Evolutionary conservation across 1,284 basidiomycete species (phyloP), one percentile per base, ranked within the genome.

Genomic region (Tilletia caries): DNA sequence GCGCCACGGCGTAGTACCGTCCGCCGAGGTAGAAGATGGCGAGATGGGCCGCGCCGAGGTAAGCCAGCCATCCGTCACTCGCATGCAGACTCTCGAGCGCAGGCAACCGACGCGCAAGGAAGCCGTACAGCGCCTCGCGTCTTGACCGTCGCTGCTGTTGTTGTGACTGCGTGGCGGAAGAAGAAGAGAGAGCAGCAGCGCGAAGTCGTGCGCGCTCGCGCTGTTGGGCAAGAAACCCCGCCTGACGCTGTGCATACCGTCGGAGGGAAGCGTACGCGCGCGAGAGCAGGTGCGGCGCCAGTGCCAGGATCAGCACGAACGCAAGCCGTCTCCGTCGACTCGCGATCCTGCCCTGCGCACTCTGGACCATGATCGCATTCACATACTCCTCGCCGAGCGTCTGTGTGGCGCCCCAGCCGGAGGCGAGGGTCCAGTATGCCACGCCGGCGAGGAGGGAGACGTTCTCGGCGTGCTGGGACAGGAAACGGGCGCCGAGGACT

Each of bases 321-420:
- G 72, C 67, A 0, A 77, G 65, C 3, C 84, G 75, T 34, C 76
- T 67, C 77, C 80, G 73, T 0, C 71, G 44, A 1, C 72, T 70
- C 0, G 84, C 79, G 18, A 83, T 73, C 15, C 77, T 75, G 8
- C 80, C 77, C 4, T 73, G 78, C 4, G 68, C 66, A 5, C 68
- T 65, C 29, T 77, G 72, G 43, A 79, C 75, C 69, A 84, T 83
- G 50, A 84, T 75, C 29, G 81, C 77, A 67, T 84, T 83, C 65
- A 83, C 83, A 68, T 85, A 85, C 72, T 85, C 84, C 67, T 85
- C 84, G 0, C 84, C 84, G 4, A 85, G 73, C 23, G 84, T 85
- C 73, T 85, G 84, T 1, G 83, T 79, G 2, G 84, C 84, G 73
- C 74, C 54, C 58, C 27, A 20, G 1, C 32, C 69, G 0, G 83